Base-by-base conservation (phyloP, 441 rosid species). In the Heliophila coronopifolia region DNA sequence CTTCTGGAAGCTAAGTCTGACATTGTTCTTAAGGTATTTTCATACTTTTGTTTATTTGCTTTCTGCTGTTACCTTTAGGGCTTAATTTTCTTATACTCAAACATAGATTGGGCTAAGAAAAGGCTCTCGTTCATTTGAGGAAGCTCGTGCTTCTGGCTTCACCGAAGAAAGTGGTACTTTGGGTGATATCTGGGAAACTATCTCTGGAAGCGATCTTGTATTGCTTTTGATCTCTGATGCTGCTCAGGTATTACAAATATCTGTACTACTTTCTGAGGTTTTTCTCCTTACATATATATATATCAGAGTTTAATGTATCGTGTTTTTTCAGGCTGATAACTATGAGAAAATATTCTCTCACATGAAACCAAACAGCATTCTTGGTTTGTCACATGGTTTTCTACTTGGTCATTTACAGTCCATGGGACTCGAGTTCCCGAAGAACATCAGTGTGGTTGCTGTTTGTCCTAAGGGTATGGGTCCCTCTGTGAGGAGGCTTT, bases 401-500 rank as follows among this genome's bases (percentile, higher is more conserved):
- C 90, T 90, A 42, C 72, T 90, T 20, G 23, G 23, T 2, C 23
- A 20, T 20, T 20, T 20, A 20, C 23, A 20, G 23, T 20, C 23
- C 23, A 20, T 20, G 23, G 23, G 23, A 20, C 23, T 20, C 4
- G 23, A 20, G 2, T 20, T 20, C 23, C 23, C 23, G 4, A 20
- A 20, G 23, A 20, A 20, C 23, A 20, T 20, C 23, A 20, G 23
- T 20, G 23, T 20, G 23, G 23, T 20, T 4, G 23, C 4, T 20
- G 23, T n/a, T n/a, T 90, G 90, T 15, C 92, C 92, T 35, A 86
- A 86, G 70, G 94, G 92, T 11, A 86, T 86, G 96, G 98, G 98
- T 15, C 96, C 92, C 20, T 90, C 98, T 47, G 90, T 90, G 28
- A 78, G 96, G 68, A 86, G 94, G 49, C 89, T 90, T 43, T 90